These are phyloP conservation scores for Hawksworthiomyces lignivorus DNA, from an alignment of 2,329 filamentous ascomycete species.

Conservation along the genomic window DNA sequence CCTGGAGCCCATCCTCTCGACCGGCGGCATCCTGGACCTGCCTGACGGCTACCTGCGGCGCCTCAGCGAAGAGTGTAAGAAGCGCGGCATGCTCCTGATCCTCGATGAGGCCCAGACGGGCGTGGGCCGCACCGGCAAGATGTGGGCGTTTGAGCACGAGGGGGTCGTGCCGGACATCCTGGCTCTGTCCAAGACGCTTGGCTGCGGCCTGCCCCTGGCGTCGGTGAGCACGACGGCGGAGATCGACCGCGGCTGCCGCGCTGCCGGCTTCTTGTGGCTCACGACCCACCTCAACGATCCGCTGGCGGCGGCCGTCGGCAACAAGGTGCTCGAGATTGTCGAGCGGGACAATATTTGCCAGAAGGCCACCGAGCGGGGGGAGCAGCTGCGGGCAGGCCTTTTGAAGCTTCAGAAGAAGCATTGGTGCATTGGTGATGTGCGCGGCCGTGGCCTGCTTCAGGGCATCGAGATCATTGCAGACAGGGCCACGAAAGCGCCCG, in stretches of 20 bases:
- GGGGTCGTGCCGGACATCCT: slow-evolving; percentile 42
- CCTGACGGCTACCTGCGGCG: slow-evolving; percentile 48
- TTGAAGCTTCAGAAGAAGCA: slow-evolving; percentile 39
- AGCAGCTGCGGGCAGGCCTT: slow-evolving; percentile 40
- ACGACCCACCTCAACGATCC: slow-evolving; percentile 59
- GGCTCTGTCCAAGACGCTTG: slow-evolving; percentile 44
- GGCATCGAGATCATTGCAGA: slow-evolving; percentile 52
- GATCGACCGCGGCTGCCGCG: slow-evolving; percentile 40
- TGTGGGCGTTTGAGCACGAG: slow-evolving; percentile 49
- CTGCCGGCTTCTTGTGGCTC: slow-evolving; percentile 47
- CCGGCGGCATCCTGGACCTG: slow-evolving; percentile 48
- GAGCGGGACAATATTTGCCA: slow-evolving; percentile 44
- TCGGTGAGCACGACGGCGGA: slow-evolving; percentile 48
- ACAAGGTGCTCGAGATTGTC: slow-evolving; percentile 56
- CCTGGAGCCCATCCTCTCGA: slow-evolving; percentile 51
- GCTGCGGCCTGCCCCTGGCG: slow-evolving; percentile 44
- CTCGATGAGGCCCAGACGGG: slow-evolving; percentile 55
- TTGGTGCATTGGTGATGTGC: slow-evolving; percentile 54
- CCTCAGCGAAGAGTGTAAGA: slow-evolving; percentile 43
- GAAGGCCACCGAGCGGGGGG: slow-evolving; percentile 35
- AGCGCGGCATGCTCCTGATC: slow-evolving; percentile 49
- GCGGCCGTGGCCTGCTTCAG: slow-evolving; percentile 50
- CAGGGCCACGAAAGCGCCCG: slow-evolving; percentile 36
- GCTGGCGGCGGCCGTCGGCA: slow-evolving; percentile 49
- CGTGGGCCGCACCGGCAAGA: slow-evolving; percentile 45